Evolutionary conservation across 148 eudicot genomes (phyloP).

Genomic region (Cornus kousa): DNA sequence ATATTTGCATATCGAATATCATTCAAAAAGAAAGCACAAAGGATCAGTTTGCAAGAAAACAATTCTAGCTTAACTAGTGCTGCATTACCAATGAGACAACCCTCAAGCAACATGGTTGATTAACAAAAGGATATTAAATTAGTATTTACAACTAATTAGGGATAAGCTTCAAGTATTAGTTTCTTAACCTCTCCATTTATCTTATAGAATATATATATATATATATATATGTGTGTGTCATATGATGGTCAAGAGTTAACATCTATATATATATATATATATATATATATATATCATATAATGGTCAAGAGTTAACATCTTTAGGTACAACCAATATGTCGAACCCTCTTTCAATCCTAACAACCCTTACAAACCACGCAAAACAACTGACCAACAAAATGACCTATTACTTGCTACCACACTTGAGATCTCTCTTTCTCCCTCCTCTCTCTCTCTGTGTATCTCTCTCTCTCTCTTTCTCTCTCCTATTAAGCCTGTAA

Average conservation of each 20-base stretch:
- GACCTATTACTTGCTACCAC: background rate
- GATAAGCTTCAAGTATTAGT: background rate
- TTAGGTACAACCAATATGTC: slow-evolving; percentile 42
- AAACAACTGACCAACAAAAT: slow-evolving; percentile 20
- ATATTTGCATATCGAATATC: too few relatives aligned
- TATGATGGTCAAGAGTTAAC: slow-evolving; percentile 20
- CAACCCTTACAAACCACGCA: slow-evolving; percentile 43
- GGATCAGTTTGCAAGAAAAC: too few relatives aligned
- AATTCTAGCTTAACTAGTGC: too few relatives aligned
- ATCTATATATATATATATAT: background rate
- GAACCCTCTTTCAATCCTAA: slow-evolving; percentile 27
- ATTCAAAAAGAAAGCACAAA: too few relatives aligned
- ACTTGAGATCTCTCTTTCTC: background rate
- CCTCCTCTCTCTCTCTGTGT: background rate
- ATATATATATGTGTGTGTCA: too few relatives aligned
- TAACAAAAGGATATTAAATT: too few relatives aligned
- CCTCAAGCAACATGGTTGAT: too few relatives aligned
- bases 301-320: slow-evolving; percentile 20
- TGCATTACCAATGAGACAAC: too few relatives aligned
- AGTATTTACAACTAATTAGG: background rate
- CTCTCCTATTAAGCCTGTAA: background rate
- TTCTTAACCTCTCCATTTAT: background rate
- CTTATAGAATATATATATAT: background rate
- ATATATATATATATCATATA: background rate
- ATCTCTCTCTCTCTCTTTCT: background rate